phyloP scores from a whole-genome alignment of 306 rosid species.

The Echinosophora koreensis region DNA sequence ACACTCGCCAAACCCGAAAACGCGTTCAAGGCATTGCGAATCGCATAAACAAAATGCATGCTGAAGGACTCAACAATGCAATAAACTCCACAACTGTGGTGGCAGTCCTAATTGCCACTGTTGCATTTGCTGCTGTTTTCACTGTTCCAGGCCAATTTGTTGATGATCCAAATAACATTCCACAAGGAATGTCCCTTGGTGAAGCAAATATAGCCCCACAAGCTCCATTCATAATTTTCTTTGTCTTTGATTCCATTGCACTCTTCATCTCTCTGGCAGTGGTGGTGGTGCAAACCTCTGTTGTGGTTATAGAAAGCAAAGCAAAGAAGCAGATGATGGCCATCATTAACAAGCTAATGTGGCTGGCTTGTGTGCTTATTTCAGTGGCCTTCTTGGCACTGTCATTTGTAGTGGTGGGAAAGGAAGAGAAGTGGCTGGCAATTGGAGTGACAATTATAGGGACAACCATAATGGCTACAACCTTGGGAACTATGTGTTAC shows the following conservation, averaged over 20 bases:
- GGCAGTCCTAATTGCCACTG: slow-evolving; percentile 96
- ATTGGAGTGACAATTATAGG: slow-evolving; percentile 85
- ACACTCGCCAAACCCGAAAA: slow-evolving; percentile 92
- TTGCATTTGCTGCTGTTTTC: slow-evolving; percentile 94
- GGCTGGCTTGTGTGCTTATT: slow-evolving; percentile 89
- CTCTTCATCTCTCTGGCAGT: slow-evolving; percentile 95
- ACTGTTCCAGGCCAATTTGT: slow-evolving; percentile 93
- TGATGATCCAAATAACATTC: slow-evolving; percentile 61
- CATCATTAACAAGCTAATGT: slow-evolving; percentile 94
- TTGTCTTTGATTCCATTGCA: slow-evolving; percentile 85
- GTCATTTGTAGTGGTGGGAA: slow-evolving; percentile 90
- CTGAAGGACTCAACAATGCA: slow-evolving; percentile 94
- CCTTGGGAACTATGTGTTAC: slow-evolving; percentile 89
- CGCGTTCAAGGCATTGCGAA: slow-evolving; percentile 98
- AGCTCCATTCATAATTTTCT: slow-evolving; percentile 72
- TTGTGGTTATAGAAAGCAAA: slow-evolving; percentile 92
- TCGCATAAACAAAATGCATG: slow-evolving; percentile 91
- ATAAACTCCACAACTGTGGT: slow-evolving; percentile 95
- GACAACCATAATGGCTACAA: slow-evolving; percentile 87
- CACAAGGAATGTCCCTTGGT: slow-evolving; percentile 72
- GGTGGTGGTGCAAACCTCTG: slow-evolving; percentile 95
- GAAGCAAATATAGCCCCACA: slow-evolving; percentile 87
- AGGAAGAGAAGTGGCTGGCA: slow-evolving; percentile 78
- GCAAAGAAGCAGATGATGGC: slow-evolving; percentile 99
- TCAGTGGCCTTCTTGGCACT: slow-evolving; percentile 90